Conservation (phyloP, 106 monocot genomes). For the Dendrobium officinale region DNA sequence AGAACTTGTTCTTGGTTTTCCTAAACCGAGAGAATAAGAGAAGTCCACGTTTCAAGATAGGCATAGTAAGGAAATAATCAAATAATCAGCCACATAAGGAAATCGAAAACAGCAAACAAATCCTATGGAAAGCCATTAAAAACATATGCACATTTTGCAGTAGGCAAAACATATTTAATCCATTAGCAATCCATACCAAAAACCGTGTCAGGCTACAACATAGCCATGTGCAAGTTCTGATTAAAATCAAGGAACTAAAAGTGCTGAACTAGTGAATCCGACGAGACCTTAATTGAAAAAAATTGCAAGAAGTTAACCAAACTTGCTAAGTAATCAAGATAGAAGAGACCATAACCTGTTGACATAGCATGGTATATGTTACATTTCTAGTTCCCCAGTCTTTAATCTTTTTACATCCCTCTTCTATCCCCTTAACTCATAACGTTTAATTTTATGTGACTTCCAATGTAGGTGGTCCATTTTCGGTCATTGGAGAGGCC, state of each 20-base stretch:
- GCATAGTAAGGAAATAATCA: not conserved
- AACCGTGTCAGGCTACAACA: too few relatives aligned
- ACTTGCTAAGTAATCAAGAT: too few relatives aligned
- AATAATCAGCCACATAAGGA: not conserved
- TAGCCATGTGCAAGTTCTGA: too few relatives aligned
- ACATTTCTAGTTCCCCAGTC: not conserved
- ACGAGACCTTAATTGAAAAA: too few relatives aligned
- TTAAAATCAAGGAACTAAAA: not conserved
- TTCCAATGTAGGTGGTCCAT: conserved; percentile 70
- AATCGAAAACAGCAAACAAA: too few relatives aligned
- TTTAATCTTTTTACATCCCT: not conserved
- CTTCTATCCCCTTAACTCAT: not conserved
- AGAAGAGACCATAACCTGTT: too few relatives aligned
- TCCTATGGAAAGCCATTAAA: too few relatives aligned
- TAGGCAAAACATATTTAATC: too few relatives aligned
- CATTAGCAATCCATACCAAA: too few relatives aligned
- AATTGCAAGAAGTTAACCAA: too few relatives aligned
- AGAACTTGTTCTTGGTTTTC: not conserved
- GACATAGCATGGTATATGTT: not conserved
- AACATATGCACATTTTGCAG: too few relatives aligned
- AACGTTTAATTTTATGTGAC: not conserved
- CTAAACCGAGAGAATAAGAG: not conserved
- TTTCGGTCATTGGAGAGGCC: conserved; percentile 92
- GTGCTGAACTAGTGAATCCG: not conserved
- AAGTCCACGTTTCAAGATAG: not conserved